phyloP scores from a whole-genome alignment of 805 yeast species.

The Kregervanrija pseudodelftensis region DNA sequence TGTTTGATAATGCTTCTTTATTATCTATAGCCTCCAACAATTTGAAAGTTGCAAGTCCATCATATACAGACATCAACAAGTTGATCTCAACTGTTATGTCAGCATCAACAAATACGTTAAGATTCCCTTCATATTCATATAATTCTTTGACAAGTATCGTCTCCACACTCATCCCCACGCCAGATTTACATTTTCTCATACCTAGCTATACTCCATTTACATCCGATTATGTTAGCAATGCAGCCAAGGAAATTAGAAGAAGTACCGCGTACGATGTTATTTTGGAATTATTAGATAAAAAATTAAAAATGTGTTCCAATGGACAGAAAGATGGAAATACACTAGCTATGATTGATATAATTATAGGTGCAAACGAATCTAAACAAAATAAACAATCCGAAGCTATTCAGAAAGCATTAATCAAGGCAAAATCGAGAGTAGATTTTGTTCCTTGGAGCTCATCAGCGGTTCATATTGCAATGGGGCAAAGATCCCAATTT shows the following conservation, averaged over 20 bases:
- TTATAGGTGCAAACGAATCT: conserved; percentile 38
- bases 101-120: conserved; percentile 74
- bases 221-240: conserved; percentile 53
- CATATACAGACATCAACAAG: conserved; percentile 76
- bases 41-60: conserved; percentile 49
- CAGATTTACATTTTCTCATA: conserved; percentile 67
- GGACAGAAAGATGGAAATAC: conserved; percentile 37
- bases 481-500: conserved; percentile 68
- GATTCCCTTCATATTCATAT: conserved; percentile 90
- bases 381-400: conserved; percentile 32
- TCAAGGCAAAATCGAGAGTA: conserved; percentile 58
- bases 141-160: conserved; percentile 76
- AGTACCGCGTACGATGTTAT: conserved; percentile 81
- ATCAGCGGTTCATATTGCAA: conserved; percentile 68
- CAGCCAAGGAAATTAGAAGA: conserved; percentile 46
- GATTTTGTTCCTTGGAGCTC: conserved; percentile 84
- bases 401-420: conserved; percentile 51
- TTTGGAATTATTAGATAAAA: conserved; percentile 72
- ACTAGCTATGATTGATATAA: conserved; percentile 63
- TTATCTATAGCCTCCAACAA: conserved; percentile 61
- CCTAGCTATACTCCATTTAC: conserved; percentile 78
- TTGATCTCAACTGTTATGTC: conserved; percentile 79
- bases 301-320: conserved; percentile 59
- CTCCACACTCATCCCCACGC: conserved; percentile 74
- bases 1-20: conserved; percentile 85